phyloP scores from a whole-genome alignment of 176 grass and related monocot genomes.

The Areca catechu region DNA sequence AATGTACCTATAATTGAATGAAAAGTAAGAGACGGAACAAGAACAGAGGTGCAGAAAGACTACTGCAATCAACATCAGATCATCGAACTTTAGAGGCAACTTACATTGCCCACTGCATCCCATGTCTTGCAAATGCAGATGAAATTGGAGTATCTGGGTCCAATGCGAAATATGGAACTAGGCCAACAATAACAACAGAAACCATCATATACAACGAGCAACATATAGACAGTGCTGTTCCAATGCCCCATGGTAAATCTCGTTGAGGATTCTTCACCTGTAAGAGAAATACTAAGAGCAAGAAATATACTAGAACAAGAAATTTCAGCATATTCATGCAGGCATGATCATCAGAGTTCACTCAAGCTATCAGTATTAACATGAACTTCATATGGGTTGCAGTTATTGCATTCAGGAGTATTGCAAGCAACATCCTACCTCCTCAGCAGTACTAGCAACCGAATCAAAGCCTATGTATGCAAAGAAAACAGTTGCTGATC shows the following conservation, averaged over 20 bases:
- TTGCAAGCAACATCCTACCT: conserved; percentile 32
- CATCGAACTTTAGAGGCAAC: conserved; percentile 1
- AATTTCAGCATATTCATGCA: neutral
- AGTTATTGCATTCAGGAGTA: too few relatives aligned
- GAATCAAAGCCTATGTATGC: conserved; percentile 91
- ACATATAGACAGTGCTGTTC: conserved; percentile 58
- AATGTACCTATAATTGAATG: conserved; percentile 58
- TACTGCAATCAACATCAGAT: neutral
- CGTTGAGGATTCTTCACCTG: conserved; percentile 94
- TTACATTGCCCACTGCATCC: conserved; percentile 88
- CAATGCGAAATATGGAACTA: conserved; percentile 90
- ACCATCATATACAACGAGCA: conserved; percentile 90
- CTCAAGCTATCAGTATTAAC: too few relatives aligned
- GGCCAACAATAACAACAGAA: conserved; percentile 80
- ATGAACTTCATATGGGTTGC: too few relatives aligned
- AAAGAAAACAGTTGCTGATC: conserved; percentile 98
- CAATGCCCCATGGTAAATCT: conserved; percentile 88
- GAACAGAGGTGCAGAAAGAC: conserved; percentile 2
- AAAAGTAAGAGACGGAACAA: conserved; percentile 5
- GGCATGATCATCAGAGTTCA: too few relatives aligned
- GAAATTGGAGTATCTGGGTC: conserved; percentile 98
- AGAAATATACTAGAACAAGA: conserved; percentile 4
- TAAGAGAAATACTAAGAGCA: neutral
- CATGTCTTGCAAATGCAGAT: conserved; percentile 77
- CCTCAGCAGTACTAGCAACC: conserved; percentile 94